These are phyloP conservation scores for Annulohypoxylon truncatum DNA, from an alignment of 2,329 filamentous ascomycete genomes.

Conservation along the genomic window DNA sequence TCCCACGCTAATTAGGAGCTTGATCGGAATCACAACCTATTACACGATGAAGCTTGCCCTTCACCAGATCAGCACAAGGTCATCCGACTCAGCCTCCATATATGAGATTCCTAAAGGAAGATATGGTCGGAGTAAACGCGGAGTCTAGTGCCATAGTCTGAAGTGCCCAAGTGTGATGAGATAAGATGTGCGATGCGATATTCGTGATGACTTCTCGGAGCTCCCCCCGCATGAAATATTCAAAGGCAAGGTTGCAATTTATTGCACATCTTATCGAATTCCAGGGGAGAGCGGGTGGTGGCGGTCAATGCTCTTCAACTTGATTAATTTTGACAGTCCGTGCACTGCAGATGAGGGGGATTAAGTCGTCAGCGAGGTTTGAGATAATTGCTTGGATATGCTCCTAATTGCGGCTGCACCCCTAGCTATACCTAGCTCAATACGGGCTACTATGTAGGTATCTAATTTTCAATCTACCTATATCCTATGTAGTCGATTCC, in stretches of 20 bases:
- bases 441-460: no score
- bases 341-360: constrained; percentile 11
- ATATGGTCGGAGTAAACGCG: constrained; percentile 23
- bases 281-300: background rate
- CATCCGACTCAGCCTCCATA: constrained; percentile 29
- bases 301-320: constrained; percentile 28
- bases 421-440: constrained; percentile 7
- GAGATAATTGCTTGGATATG: constrained; percentile 7
- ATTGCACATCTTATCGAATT: constrained; percentile 27
- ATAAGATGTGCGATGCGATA: constrained; percentile 25
- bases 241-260: constrained; percentile 17
- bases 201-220: constrained; percentile 22
- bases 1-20: constrained; percentile 36
- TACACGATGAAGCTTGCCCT: constrained; percentile 19
- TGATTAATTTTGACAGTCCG: constrained; percentile 24
- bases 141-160: background rate
- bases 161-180: constrained; percentile 6
- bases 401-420: constrained; percentile 15
- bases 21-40: constrained; percentile 31
- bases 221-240: constrained; percentile 31
- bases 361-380: constrained; percentile 17
- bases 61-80: constrained; percentile 26
- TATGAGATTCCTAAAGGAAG: background rate
- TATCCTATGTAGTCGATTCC: background rate
- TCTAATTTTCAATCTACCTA: background rate